These are phyloP conservation scores for Quercus engelmannii DNA, from an alignment of 306 rosid species.

Conservation along the genomic window DNA sequence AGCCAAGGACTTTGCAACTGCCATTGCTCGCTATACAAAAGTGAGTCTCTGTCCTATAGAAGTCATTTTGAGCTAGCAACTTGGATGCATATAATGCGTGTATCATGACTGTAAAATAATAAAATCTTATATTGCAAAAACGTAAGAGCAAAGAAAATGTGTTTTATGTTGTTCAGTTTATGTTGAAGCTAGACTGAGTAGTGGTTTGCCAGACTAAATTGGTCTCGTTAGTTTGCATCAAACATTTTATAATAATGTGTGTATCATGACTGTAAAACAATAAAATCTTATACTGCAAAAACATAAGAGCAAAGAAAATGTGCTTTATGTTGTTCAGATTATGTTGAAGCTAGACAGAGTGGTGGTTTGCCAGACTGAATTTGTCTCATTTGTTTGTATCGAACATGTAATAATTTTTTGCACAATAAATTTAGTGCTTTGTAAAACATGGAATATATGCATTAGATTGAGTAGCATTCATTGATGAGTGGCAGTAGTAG, in stretches of 20 bases:
- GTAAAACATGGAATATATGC: not conserved
- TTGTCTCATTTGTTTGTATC: not conserved
- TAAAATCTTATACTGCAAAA: not conserved
- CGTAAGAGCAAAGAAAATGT: not conserved
- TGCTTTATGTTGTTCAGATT: not conserved
- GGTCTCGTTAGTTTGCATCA: not conserved
- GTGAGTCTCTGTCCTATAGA: slow-evolving; percentile 38
- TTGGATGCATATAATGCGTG: not conserved
- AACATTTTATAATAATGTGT: not conserved
- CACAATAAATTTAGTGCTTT: not conserved
- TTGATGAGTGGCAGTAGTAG: not conserved
- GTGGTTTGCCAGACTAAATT: not conserved
- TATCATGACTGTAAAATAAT: too few relatives aligned
- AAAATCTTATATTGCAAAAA: not conserved
- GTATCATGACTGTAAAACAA: too few relatives aligned
- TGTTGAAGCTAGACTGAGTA: not conserved
- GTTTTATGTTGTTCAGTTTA: not conserved
- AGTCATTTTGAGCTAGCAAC: not conserved
- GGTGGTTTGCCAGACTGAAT: not conserved
- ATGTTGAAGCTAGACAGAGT: not conserved
- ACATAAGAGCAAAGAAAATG: not conserved
- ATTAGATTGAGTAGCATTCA: not conserved
- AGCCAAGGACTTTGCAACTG: slow-evolving; percentile 71
- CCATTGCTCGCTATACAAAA: slow-evolving; percentile 79
- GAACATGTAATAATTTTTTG: not conserved